Conservation (phyloP, 306 rosid species). For the Cajanus cajan region DNA sequence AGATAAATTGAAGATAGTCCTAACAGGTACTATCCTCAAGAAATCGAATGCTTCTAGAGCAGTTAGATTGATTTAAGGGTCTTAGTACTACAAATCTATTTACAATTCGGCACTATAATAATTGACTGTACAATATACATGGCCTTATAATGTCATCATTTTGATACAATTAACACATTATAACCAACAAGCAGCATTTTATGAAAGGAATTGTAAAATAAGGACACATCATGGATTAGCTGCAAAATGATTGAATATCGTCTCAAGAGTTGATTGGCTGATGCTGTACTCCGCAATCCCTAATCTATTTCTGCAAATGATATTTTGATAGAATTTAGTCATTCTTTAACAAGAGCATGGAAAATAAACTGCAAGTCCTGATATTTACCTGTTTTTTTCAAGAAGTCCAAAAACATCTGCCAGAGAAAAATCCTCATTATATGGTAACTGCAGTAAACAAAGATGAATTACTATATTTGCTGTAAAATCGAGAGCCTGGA, state of each 20-base stretch:
- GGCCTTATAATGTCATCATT: slow-evolving; percentile 19
- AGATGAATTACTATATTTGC: slow-evolving; percentile 19
- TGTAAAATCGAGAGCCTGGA: neutral
- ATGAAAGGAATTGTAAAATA: neutral
- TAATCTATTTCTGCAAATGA: slow-evolving; percentile 52
- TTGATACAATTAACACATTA: neutral
- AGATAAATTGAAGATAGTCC: neutral
- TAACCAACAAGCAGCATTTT: neutral
- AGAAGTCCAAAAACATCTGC: slow-evolving; percentile 93
- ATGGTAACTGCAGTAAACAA: slow-evolving; percentile 66
- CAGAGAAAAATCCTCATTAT: slow-evolving; percentile 60
- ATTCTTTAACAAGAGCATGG: neutral
- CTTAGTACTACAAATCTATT: slow-evolving; percentile 17
- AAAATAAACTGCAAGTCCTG: slow-evolving; percentile 13
- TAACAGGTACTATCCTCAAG: neutral
- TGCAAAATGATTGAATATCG: slow-evolving; percentile 93
- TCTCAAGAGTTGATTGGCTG: slow-evolving; percentile 88
- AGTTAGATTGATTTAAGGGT: neutral
- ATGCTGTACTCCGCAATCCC: slow-evolving; percentile 93
- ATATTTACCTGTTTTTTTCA: slow-evolving; percentile 68
- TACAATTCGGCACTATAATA: slow-evolving; percentile 36
- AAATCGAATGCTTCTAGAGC: neutral
- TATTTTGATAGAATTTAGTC: slow-evolving; percentile 23
- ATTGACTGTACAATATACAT: slow-evolving; percentile 22
- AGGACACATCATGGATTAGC: slow-evolving; percentile 53